Percentiles rank a stretch among this genome's conserved stretches.
Conservation (phyloP, 139 green algal species). For the Mesostigma viride region DNA sequence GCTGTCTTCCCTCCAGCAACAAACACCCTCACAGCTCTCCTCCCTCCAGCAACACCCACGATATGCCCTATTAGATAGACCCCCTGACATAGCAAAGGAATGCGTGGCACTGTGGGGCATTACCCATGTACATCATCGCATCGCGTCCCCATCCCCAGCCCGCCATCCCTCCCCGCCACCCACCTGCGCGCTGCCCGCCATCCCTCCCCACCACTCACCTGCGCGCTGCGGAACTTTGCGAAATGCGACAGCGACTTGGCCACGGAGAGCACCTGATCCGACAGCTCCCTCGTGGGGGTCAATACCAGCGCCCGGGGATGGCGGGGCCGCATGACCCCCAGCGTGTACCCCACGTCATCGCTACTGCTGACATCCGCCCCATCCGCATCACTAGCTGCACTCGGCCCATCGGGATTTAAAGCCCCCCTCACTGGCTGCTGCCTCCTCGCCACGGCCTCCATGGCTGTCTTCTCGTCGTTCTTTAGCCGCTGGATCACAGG, state of each 20-base stretch:
- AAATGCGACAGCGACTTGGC: conserved; percentile 70
- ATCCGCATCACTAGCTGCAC: background rate
- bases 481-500: conserved; percentile 60
- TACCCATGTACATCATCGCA: no score
- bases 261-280: conserved; percentile 71
- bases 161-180: conserved; percentile 11
- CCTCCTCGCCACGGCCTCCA: no score
- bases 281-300: conserved; percentile 59
- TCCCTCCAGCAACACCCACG: no score
- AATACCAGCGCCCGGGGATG: conserved; percentile 72
- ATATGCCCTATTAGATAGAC: no score
- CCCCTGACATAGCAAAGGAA: no score
- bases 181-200: conserved; percentile 35
- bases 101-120: no score
- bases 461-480: no score
- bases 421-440: no score
- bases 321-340: conserved; percentile 33
- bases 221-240: conserved; percentile 63
- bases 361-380: background rate
- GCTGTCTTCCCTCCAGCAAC: no score
- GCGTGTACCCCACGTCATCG: background rate
- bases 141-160: no score
- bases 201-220: conserved; percentile 25
- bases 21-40: no score
- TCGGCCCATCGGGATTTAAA: background rate